Evolutionary conservation across 2,329 filamentous ascomycete species (phyloP).

Genomic region (Scedosporium apiospermum): DNA sequence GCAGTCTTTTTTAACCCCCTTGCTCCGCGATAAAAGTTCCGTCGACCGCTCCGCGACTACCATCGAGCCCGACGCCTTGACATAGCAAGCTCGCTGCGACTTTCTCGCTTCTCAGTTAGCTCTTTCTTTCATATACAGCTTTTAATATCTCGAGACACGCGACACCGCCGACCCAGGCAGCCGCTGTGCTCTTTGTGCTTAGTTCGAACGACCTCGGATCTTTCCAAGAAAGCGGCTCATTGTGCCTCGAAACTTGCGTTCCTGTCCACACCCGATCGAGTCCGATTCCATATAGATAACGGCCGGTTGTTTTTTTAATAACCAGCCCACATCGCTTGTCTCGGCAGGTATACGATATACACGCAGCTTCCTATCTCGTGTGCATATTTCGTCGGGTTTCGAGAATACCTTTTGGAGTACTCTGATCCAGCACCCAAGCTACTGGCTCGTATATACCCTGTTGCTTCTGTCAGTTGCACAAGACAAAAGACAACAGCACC

Average conservation of each 20-base stretch:
- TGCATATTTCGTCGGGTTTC: not conserved
- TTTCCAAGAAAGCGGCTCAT: not conserved
- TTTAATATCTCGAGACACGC: not conserved
- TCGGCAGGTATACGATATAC: not conserved
- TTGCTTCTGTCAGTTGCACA: not conserved
- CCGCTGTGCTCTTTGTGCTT: not conserved
- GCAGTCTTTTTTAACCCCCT: slow-evolving; percentile 30
- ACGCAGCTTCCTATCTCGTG: not conserved
- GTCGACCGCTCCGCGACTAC: slow-evolving; percentile 10
- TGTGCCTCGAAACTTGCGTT: not conserved
- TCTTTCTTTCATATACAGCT: not conserved
- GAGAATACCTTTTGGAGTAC: not conserved
- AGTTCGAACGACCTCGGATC: not conserved
- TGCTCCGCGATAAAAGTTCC: slow-evolving; percentile 12
- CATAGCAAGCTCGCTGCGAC: slow-evolving; percentile 16
- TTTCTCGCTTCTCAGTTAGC: not conserved
- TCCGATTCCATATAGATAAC: not conserved
- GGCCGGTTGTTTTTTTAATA: not conserved
- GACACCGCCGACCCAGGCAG: not conserved
- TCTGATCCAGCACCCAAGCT: not conserved
- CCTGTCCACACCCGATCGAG: not conserved
- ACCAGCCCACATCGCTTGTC: too few relatives aligned
- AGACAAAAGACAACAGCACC: not conserved
- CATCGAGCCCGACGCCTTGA: slow-evolving; percentile 30
- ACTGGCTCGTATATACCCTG: not conserved